phyloP scores from a whole-genome alignment of 306 rosid species.

The Corylus americana region DNA sequence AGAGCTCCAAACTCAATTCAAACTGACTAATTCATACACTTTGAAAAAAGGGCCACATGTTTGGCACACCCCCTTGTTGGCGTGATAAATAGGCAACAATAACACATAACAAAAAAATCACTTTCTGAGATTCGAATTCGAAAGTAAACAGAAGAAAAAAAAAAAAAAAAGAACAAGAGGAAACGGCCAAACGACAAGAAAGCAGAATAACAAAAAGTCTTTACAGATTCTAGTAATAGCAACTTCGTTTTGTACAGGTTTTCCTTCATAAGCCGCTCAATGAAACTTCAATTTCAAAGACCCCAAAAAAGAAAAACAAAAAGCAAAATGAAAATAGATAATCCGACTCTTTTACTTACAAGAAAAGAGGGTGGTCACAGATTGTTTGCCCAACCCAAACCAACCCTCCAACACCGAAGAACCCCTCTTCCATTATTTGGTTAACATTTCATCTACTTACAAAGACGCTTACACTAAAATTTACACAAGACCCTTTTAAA shows the following conservation, averaged over 20 bases:
- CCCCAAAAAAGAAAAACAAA: constrained; percentile 2
- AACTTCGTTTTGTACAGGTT: constrained; percentile 53
- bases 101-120: background rate
- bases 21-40: background rate
- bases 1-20: background rate
- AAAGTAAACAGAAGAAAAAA: background rate
- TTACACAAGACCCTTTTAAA: constrained; percentile 40
- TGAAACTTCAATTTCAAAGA: constrained; percentile 30
- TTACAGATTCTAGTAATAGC: constrained; percentile 10
- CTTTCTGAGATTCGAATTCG: background rate
- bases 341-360: constrained; percentile 40
- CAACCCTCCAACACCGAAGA: constrained; percentile 20
- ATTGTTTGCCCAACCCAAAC: constrained; percentile 28
- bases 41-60: background rate
- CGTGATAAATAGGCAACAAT: background rate
- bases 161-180: too few species aligned
- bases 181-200: background rate
- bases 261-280: constrained; percentile 36
- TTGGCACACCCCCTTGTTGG: too few species aligned
- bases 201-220: background rate
- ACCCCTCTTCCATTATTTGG: constrained; percentile 33
- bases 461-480: constrained; percentile 32
- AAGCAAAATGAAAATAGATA: constrained; percentile 18
- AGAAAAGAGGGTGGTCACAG: constrained; percentile 30
- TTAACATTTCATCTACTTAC: constrained; percentile 30